Evolutionary conservation across 2,329 filamentous ascomycete genomes (phyloP).

Genomic region (Microthyrium microscopicum): DNA sequence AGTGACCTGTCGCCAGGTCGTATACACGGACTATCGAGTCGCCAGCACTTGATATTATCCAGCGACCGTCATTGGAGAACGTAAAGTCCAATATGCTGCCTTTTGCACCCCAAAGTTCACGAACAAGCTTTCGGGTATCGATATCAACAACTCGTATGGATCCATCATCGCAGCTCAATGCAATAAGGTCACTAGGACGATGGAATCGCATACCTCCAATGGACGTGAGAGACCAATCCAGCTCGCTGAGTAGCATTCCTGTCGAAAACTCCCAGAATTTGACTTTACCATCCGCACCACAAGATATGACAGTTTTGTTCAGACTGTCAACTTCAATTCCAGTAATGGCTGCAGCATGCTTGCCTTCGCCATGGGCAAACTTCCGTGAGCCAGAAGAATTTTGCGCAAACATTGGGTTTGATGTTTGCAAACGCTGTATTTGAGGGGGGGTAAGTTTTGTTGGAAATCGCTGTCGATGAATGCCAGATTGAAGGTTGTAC

Average conservation of each 20-base stretch:
- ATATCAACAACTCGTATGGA: slow-evolving; percentile 81
- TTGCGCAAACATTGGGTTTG: slow-evolving; percentile 37
- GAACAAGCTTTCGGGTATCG: slow-evolving; percentile 75
- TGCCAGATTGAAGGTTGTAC: slow-evolving; percentile 91
- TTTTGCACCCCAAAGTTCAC: slow-evolving; percentile 69
- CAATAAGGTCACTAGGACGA: slow-evolving; percentile 65
- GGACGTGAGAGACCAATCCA: slow-evolving; percentile 63
- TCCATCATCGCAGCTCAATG: slow-evolving; percentile 75
- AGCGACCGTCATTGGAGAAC: slow-evolving; percentile 85
- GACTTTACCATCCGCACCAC: slow-evolving; percentile 75
- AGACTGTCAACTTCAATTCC: slow-evolving; percentile 79
- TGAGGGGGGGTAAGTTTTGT: slow-evolving; percentile 61
- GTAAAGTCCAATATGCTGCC: slow-evolving; percentile 12
- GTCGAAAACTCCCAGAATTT: slow-evolving; percentile 97
- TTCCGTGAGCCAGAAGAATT: slow-evolving; percentile 29
- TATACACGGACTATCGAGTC: slow-evolving; percentile 72
- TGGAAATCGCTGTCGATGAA: slow-evolving; percentile 76
- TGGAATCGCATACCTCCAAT: slow-evolving; percentile 70
- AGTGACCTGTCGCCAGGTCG: slow-evolving; percentile 88
- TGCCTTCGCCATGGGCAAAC: slow-evolving; percentile 40
- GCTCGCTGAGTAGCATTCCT: slow-evolving; percentile 60
- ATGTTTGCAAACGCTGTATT: slow-evolving; percentile 55
- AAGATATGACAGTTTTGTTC: slow-evolving; percentile 73
- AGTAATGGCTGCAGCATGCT: slow-evolving; percentile 68
- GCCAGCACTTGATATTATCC: slow-evolving; percentile 77